Evolutionary conservation across 208 protist genomes (phyloP).

Genomic region (Leishmania mexicana): DNA sequence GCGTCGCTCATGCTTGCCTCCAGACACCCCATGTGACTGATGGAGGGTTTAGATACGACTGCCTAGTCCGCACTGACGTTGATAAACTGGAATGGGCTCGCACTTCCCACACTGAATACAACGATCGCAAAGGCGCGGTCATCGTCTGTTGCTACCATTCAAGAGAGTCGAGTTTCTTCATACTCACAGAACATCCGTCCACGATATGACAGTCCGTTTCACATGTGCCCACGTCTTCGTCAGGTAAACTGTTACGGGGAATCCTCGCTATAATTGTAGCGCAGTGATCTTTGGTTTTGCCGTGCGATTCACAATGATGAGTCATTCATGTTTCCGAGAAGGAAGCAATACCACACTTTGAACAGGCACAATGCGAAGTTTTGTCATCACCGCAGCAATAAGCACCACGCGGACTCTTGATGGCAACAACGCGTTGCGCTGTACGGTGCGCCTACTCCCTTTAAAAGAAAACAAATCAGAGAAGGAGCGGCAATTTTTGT

Average conservation of each 20-base stretch:
- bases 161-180: slow-evolving; percentile 13
- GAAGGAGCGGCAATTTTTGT: slow-evolving; percentile 26
- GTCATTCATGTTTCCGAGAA: slow-evolving; percentile 27
- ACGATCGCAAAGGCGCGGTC: slow-evolving; percentile 24
- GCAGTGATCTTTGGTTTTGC: slow-evolving; percentile 28
- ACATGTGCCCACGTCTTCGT: slow-evolving; percentile 42
- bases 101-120: slow-evolving; percentile 17
- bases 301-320: slow-evolving; percentile 9
- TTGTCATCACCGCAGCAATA: slow-evolving; percentile 21
- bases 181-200: slow-evolving; percentile 18
- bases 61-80: background rate
- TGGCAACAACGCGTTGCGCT: slow-evolving; percentile 17
- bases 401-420: slow-evolving; percentile 23
- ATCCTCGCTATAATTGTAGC: slow-evolving; percentile 24
- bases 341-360: slow-evolving; percentile 18
- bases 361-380: slow-evolving; percentile 6
- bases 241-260: slow-evolving; percentile 8
- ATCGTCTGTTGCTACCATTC: background rate
- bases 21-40: slow-evolving; percentile 41
- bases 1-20: slow-evolving; percentile 29
- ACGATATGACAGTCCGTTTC: slow-evolving; percentile 29
- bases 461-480: slow-evolving; percentile 35
- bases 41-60: slow-evolving; percentile 12
- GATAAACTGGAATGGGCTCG: slow-evolving; percentile 27
- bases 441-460: slow-evolving; percentile 35